Conservation (phyloP, 331 rosid genomes). For the Rosa hybrid region DNA sequence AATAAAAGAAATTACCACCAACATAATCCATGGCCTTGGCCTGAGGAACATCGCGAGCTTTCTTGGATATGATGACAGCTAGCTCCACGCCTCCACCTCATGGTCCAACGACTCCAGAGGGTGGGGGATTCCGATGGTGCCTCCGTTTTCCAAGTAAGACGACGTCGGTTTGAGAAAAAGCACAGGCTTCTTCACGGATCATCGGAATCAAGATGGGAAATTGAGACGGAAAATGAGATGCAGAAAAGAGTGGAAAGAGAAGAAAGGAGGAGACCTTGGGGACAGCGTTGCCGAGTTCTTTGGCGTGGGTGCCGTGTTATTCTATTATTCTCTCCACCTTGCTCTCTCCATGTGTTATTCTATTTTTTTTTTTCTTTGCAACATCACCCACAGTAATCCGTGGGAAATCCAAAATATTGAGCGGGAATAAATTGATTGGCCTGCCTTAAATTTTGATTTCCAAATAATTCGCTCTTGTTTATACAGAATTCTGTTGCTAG, state of each 20-base stretch:
- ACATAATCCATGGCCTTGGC: slow-evolving; percentile 86
- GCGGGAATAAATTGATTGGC: too few relatives aligned
- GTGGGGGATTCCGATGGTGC: slow-evolving; percentile 81
- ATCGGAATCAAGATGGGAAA: background rate
- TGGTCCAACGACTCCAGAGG: slow-evolving; percentile 74
- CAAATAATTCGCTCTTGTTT: too few relatives aligned
- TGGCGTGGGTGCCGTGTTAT: slow-evolving; percentile 74
- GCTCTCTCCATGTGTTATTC: too few relatives aligned
- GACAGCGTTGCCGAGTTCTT: slow-evolving; percentile 95
- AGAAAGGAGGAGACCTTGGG: slow-evolving; percentile 56
- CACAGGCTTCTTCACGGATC: slow-evolving; percentile 65
- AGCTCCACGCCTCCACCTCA: slow-evolving; percentile 67
- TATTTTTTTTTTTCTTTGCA: too few relatives aligned
- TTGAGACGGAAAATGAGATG: background rate
- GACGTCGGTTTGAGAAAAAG: slow-evolving; percentile 90
- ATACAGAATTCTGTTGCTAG: too few relatives aligned
- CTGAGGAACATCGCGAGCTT: slow-evolving; percentile 84
- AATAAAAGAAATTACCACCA: slow-evolving; percentile 44
- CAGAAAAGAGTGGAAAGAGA: background rate
- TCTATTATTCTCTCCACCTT: too few relatives aligned
- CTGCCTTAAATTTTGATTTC: too few relatives aligned
- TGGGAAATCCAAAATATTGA: too few relatives aligned
- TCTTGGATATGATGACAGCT: slow-evolving; percentile 79
- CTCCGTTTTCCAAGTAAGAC: slow-evolving; percentile 82
- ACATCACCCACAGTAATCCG: too few relatives aligned